phyloP scores from a whole-genome alignment of 441 rosid genomes.

The Arabidopsis lyrata region DNA sequence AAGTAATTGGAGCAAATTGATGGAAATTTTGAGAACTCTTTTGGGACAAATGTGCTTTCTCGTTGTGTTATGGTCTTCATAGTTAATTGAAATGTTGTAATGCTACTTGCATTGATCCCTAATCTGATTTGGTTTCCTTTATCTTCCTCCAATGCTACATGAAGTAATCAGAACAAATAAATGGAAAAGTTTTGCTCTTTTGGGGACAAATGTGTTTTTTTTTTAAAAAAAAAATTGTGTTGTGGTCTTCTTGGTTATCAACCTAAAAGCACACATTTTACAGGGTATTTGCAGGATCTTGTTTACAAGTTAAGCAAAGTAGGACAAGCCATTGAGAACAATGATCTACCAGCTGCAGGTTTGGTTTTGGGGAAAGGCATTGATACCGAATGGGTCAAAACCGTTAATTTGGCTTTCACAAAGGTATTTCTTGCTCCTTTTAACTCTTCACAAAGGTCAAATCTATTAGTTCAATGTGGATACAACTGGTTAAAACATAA shows the following conservation, averaged over 20 bases:
- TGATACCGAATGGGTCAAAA: conserved; percentile 78
- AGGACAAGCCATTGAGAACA: conserved; percentile 92
- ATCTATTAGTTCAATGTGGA: neutral
- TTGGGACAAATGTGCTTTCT: neutral
- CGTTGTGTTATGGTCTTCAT: neutral
- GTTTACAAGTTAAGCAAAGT: conserved; percentile 90
- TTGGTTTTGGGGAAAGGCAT: conserved; percentile 77
- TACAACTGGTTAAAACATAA: neutral
- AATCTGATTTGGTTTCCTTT: neutral
- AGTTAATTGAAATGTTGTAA: neutral
- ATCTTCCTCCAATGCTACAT: neutral
- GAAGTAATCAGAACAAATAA: conserved; percentile 8
- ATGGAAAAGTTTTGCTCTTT: neutral
- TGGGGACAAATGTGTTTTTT: neutral
- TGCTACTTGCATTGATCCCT: neutral
- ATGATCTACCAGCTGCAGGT: conserved; percentile 72
- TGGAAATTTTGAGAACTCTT: neutral
- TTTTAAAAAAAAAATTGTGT: neutral
- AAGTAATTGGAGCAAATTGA: neutral
- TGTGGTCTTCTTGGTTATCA: conserved; percentile 2
- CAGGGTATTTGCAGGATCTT: conserved; percentile 92
- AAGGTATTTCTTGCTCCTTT: conserved; percentile 56
- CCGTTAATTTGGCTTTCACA: conserved; percentile 70
- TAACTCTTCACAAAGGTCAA: neutral
- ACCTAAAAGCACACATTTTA: conserved; percentile 16